phyloP scores from a whole-genome alignment of 2,329 filamentous ascomycete genomes.

The Spiromastix sp. region DNA sequence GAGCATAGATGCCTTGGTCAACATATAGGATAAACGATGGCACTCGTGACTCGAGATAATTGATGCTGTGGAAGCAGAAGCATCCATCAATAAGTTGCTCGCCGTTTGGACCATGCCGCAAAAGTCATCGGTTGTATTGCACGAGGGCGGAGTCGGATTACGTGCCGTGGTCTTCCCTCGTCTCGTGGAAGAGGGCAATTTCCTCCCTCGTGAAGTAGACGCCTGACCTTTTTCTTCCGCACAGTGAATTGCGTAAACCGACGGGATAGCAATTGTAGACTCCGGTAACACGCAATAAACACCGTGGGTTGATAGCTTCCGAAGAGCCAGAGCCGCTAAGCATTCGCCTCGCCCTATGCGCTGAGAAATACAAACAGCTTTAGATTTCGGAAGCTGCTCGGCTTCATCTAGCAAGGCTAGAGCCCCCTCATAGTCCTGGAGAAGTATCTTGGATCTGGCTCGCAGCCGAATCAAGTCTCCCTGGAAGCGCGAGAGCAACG shows the following conservation, averaged over 20 bases:
- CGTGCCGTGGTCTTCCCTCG: slow-evolving; percentile 18
- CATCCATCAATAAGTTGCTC: slow-evolving; percentile 21
- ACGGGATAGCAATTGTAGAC: slow-evolving; percentile 80
- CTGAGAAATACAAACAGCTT: slow-evolving; percentile 54
- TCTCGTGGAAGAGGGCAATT: slow-evolving; percentile 1
- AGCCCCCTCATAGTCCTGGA: slow-evolving; percentile 47
- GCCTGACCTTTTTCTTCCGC: slow-evolving; percentile 19
- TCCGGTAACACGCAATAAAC: slow-evolving; percentile 86
- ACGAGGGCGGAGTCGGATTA: slow-evolving; percentile 17
- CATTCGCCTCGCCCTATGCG: slow-evolving; percentile 28
- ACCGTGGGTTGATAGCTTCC: slow-evolving; percentile 60
- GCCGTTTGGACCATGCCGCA: slow-evolving; percentile 27
- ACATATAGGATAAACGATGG: slow-evolving; percentile 27
- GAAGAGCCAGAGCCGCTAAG: slow-evolving; percentile 28
- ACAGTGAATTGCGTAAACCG: slow-evolving; percentile 41
- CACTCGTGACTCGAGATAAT: slow-evolving; percentile 31
- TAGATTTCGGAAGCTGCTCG: slow-evolving; percentile 21
- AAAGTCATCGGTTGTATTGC: slow-evolving; percentile 25
- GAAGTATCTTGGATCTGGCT: slow-evolving; percentile 23
- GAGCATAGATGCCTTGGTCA: slow-evolving; percentile 33
- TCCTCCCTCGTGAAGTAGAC: slow-evolving; percentile 14
- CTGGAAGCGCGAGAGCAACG: slow-evolving; percentile 33
- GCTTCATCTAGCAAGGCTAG: slow-evolving; percentile 39
- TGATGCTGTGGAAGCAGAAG: slow-evolving; percentile 23
- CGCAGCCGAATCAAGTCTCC: slow-evolving; percentile 39